A percentile compares a stretch with the other conserved stretches of the same genome.
phyloP scores from a whole-genome alignment of 2,329 filamentous ascomycete species.

The Colletotrichum sp. region DNA sequence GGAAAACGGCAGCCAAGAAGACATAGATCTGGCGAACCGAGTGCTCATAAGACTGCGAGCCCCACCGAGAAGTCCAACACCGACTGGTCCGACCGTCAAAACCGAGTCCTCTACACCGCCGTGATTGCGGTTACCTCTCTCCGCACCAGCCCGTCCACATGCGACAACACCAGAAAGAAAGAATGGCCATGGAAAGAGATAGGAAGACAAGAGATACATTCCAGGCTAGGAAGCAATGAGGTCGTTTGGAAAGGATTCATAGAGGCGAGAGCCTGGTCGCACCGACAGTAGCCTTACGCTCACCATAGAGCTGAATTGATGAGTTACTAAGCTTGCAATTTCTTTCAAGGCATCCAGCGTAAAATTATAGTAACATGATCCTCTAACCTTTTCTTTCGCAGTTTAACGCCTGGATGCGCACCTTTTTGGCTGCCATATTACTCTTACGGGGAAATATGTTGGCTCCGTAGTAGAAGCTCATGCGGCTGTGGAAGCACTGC shows the following conservation, averaged over 20 bases:
- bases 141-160: not conserved
- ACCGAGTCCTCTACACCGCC: not conserved
- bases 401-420: too few relatives aligned
- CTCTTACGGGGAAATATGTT: too few relatives aligned
- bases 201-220: accelerated
- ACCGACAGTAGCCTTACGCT: not conserved
- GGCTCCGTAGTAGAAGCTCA: too few relatives aligned
- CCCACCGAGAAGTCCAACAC: not conserved
- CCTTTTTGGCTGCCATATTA: too few relatives aligned
- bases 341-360: not conserved
- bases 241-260: not conserved
- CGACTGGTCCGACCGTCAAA: not conserved
- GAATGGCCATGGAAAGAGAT: not conserved
- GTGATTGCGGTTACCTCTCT: not conserved
- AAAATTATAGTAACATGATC: too few relatives aligned
- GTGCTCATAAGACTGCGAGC: not conserved
- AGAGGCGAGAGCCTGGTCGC: not conserved
- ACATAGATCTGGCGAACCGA: not conserved
- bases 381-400: too few relatives aligned
- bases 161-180: accelerated
- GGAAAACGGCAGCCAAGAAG: not conserved
- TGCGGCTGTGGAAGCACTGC: too few relatives aligned
- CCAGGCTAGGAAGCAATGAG: not conserved
- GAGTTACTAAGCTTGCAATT: not conserved
- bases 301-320: not conserved